Percentiles rank a stretch among this genome's conserved stretches.
These are phyloP conservation scores for Cercospora sp. DNA, from an alignment of 2,329 filamentous ascomycete genomes.

Conservation along the genomic window DNA sequence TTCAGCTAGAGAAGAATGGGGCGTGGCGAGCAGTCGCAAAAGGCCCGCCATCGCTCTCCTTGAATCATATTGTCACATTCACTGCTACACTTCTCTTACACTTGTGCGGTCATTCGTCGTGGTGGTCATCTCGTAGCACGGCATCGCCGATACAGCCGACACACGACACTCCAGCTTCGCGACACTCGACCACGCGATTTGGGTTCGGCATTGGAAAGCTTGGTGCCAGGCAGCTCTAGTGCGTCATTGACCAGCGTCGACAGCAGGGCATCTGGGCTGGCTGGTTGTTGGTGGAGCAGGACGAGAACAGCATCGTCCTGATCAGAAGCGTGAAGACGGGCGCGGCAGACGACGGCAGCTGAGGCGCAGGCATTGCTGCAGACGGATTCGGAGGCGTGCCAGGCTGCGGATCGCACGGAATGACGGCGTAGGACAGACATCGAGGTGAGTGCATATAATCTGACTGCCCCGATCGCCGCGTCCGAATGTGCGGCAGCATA, in stretches of 20 bases:
- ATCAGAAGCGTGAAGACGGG: background rate
- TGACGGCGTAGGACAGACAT: background rate
- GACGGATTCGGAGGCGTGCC: background rate
- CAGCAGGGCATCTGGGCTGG: background rate
- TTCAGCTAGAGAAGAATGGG: background rate
- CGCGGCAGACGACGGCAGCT: background rate
- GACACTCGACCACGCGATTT: background rate
- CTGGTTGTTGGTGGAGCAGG: background rate
- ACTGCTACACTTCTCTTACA: background rate
- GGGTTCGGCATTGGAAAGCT: slow-evolving; percentile 6
- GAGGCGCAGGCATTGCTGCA: background rate
- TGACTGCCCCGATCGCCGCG: background rate
- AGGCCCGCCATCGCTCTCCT: background rate
- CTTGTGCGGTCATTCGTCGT: background rate
- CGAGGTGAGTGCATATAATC: background rate
- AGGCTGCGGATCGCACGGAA: slow-evolving; percentile 12
- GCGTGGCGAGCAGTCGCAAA: background rate
- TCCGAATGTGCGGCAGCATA: background rate
- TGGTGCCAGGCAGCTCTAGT: background rate
- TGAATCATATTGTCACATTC: background rate
- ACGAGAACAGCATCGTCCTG: background rate
- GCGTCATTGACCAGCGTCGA: slow-evolving; percentile 7
- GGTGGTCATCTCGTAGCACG: background rate
- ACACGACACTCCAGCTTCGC: background rate
- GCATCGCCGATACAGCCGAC: background rate